Evolutionary conservation across 805 yeast genomes (phyloP).

Genomic region (Cyberlindnera mrakii): DNA sequence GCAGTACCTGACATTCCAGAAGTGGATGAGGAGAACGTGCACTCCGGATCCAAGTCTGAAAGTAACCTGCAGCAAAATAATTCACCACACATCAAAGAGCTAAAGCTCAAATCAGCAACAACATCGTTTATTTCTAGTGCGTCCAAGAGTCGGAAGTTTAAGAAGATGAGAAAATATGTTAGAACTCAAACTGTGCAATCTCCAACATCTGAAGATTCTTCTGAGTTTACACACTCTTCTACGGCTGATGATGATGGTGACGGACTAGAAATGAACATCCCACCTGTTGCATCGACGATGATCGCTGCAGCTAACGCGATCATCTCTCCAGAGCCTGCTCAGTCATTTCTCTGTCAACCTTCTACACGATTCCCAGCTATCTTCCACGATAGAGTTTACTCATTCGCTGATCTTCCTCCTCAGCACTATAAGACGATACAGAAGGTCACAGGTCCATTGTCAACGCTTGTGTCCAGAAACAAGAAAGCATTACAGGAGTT

Average conservation of each 20-base stretch:
- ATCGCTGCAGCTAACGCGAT: slow-evolving; percentile 74
- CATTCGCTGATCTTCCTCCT: slow-evolving; percentile 59
- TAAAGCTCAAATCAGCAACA: not conserved
- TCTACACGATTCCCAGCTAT: slow-evolving; percentile 55
- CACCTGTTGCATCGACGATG: slow-evolving; percentile 72
- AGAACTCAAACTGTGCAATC: slow-evolving; percentile 20
- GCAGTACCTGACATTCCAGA: slow-evolving; percentile 9
- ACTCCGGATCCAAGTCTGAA: no score
- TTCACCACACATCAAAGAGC: not conserved
- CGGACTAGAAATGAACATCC: slow-evolving; percentile 29
- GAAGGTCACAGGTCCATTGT: not conserved
- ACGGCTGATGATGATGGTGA: slow-evolving; percentile 5
- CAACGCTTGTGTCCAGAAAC: slow-evolving; percentile 1
- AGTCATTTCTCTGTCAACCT: slow-evolving; percentile 65
- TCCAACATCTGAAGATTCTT: not conserved
- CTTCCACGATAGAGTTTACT: slow-evolving; percentile 76
- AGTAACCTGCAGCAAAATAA: not conserved
- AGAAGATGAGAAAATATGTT: slow-evolving; percentile 16
- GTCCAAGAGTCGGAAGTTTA: slow-evolving; percentile 5
- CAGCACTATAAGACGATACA: slow-evolving; percentile 27
- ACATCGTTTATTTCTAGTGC: slow-evolving; percentile 4
- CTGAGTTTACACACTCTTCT: no score
- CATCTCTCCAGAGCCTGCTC: slow-evolving; percentile 74
- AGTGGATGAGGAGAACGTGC: no score
- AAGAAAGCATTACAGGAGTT: slow-evolving; percentile 42